These are phyloP conservation scores for Epichloe aotearoae DNA, from an alignment of 2,329 filamentous ascomycete species.

Conservation along the genomic window DNA sequence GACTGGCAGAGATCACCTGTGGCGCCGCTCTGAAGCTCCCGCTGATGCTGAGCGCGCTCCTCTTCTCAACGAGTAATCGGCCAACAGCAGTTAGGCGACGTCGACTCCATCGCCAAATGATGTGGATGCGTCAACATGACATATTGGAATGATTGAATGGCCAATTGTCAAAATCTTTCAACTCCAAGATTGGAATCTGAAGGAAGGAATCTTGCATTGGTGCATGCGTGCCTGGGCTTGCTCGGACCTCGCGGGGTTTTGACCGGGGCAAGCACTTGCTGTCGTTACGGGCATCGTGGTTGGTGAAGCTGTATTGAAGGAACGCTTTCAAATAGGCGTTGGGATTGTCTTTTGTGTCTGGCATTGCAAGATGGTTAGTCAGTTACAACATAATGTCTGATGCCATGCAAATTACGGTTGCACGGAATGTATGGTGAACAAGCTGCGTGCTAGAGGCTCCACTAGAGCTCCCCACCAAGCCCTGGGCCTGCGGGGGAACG, in stretches of 20 bases:
- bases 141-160: background rate
- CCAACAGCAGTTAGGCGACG: background rate
- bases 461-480: background rate
- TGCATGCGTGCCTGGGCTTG: background rate
- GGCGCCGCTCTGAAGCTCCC: slow-evolving; percentile 27
- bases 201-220: background rate
- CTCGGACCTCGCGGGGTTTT: background rate
- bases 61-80: slow-evolving; percentile 35
- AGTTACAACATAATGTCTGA: too few relatives aligned
- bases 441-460: background rate
- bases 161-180: background rate
- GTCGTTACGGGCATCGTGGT: background rate
- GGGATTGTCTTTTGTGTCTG: background rate
- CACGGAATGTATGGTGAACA: too few relatives aligned
- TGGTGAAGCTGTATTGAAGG: background rate
- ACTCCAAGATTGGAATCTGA: background rate
- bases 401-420: too few relatives aligned
- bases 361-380: background rate
- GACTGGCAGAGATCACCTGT: slow-evolving; percentile 42
- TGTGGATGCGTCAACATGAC: background rate
- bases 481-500: too few relatives aligned
- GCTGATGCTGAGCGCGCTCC: slow-evolving; percentile 47
- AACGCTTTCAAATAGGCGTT: background rate
- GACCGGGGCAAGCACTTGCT: background rate
- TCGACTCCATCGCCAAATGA: background rate